Conservation (phyloP, 1,139 yeast genomes). For the Blastobotrys proliferans region DNA sequence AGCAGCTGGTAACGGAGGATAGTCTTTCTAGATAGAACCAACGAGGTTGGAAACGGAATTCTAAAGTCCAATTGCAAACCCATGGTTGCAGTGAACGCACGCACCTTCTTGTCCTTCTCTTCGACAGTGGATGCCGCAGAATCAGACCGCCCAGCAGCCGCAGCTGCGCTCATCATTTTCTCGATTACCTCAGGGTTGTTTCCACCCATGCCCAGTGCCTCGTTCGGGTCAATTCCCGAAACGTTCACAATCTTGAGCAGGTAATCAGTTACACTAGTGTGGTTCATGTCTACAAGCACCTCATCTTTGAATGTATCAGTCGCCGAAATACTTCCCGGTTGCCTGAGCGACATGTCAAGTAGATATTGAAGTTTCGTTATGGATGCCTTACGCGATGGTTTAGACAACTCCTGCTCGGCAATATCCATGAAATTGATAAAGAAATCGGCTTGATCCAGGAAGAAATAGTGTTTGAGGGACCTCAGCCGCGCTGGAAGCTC, state of each 20-base stretch:
- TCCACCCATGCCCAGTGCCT: slow-evolving; percentile 16
- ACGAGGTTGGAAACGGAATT: slow-evolving; percentile 82
- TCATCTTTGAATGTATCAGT: slow-evolving; percentile 39
- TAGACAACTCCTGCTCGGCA: slow-evolving; percentile 41
- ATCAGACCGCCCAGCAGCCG: slow-evolving; percentile 7
- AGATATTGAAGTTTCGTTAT: slow-evolving; percentile 39
- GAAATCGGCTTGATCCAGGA: slow-evolving; percentile 51
- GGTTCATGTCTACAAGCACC: slow-evolving; percentile 31
- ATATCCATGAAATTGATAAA: slow-evolving; percentile 44
- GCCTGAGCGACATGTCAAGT: slow-evolving; percentile 39
- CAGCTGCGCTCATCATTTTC: slow-evolving; percentile 14
- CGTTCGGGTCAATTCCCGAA: slow-evolving; percentile 54
- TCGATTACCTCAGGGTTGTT: slow-evolving; percentile 14
- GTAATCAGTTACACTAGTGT: slow-evolving; percentile 46
- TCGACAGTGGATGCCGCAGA: slow-evolving; percentile 12
- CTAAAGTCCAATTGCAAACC: slow-evolving; percentile 62
- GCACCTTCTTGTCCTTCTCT: slow-evolving; percentile 15
- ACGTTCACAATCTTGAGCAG: slow-evolving; percentile 63
- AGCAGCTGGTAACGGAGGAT: slow-evolving; percentile 76
- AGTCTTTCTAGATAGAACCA: slow-evolving; percentile 66
- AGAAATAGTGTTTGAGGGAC: slow-evolving; percentile 50
- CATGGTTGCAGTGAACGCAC: slow-evolving; percentile 42
- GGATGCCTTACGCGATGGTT: slow-evolving; percentile 38
- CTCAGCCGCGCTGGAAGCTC: slow-evolving; percentile 40
- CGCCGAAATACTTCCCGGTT: slow-evolving; percentile 39